Percentiles rank a stretch among this genome's conserved stretches.
Conservation (phyloP, 345 rosid genomes). For the Eucalyptus cloeziana region DNA sequence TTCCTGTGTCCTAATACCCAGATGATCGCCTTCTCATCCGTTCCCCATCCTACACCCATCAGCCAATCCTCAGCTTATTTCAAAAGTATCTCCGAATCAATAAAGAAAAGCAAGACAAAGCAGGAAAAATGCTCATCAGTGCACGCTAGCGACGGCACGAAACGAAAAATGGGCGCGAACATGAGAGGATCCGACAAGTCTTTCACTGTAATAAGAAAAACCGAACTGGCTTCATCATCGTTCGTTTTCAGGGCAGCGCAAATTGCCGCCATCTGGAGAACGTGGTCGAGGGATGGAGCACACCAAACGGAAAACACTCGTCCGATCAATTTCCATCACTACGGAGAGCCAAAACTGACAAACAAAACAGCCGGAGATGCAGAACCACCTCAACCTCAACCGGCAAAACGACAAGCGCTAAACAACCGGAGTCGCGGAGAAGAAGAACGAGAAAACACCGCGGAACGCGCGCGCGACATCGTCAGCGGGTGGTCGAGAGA, state of each 20-base stretch:
- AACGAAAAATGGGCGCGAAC: background rate
- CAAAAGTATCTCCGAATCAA: background rate
- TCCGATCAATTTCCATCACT: background rate
- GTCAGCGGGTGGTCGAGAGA: background rate
- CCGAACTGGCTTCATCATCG: background rate
- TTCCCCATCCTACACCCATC: conserved; percentile 49
- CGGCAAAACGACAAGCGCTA: background rate
- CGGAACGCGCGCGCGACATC: background rate
- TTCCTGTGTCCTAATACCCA: conserved; percentile 56
- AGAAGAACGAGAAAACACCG: background rate
- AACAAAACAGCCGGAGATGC: background rate
- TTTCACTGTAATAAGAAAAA: background rate
- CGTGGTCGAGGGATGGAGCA: background rate
- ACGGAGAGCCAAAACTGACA: background rate
- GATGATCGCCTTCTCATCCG: conserved; percentile 58
- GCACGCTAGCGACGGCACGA: background rate
- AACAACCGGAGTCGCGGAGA: background rate
- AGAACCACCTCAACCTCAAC: background rate
- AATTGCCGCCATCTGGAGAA: background rate
- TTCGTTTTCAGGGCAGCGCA: background rate
- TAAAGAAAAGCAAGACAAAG: background rate
- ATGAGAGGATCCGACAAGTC: background rate
- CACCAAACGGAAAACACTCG: background rate
- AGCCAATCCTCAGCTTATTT: background rate
- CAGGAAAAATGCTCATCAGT: background rate